These are phyloP conservation scores for Cadophora sp. DNA, from an alignment of 2,329 filamentous ascomycete species.

Conservation along the genomic window DNA sequence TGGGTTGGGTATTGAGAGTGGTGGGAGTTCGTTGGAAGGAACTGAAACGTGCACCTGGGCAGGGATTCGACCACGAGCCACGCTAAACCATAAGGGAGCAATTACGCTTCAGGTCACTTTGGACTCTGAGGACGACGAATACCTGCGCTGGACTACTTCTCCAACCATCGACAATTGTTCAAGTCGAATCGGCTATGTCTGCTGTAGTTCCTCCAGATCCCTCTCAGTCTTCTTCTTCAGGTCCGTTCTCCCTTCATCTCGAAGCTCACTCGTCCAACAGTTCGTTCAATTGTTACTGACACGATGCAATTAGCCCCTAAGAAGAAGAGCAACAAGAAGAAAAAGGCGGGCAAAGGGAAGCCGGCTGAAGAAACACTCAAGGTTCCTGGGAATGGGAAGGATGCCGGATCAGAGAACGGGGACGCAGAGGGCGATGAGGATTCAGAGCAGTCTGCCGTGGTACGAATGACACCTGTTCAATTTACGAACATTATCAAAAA, in stretches of 20 bases:
- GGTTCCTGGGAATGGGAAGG: constrained; percentile 41
- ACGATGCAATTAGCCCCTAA: constrained; percentile 49
- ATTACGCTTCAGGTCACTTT: constrained; percentile 2
- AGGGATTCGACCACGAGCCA: not conserved
- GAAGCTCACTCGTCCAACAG: not conserved
- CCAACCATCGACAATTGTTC: constrained; percentile 1
- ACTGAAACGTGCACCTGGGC: not conserved
- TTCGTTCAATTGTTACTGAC: constrained; percentile 36
- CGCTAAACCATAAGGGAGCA: constrained; percentile 9
- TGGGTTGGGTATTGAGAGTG: not conserved
- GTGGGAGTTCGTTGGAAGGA: not conserved
- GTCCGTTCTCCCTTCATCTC: constrained; percentile 34
- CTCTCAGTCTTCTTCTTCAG: constrained; percentile 40
- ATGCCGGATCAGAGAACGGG: constrained; percentile 48
- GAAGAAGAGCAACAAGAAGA: constrained; percentile 65
- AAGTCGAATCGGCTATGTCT: constrained; percentile 38
- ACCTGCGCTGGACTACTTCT: constrained; percentile 6
- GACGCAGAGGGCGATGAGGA: constrained; percentile 53
- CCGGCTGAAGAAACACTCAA: constrained; percentile 46
- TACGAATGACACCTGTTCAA: constrained; percentile 46
- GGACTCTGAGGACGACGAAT: constrained; percentile 10
- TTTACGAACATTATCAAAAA: constrained; percentile 22
- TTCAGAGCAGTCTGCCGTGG: constrained; percentile 39
- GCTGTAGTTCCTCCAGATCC: constrained; percentile 42
- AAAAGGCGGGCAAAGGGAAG: constrained; percentile 53